Evolutionary conservation across 768 basidiomycete genomes (phyloP), one percentile per base, ranked within the genome.

Genomic region (Calocera cornea): DNA sequence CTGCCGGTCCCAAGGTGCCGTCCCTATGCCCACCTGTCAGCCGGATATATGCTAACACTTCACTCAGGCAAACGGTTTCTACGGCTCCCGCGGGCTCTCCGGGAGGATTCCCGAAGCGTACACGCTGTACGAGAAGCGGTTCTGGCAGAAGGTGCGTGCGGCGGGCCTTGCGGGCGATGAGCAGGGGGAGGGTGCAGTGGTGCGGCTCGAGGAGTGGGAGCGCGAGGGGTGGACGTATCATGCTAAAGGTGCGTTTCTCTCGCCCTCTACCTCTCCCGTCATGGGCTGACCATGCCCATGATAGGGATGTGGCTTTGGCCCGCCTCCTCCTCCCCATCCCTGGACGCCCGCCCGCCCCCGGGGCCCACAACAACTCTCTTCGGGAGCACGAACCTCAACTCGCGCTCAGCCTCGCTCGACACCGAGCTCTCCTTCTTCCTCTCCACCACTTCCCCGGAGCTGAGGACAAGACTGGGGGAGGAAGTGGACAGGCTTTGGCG

Each of bases 51-150:
- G 16, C 19, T 34, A 34, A 38, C 8, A 3, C 19, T 19, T 14
- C 33, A 19, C 36, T 17, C 67, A 97, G 93, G 93, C 97, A 24
- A 99, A 99, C 73, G 97, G 97, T 0, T 99, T 99, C 75, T 92
- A 85, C 74, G 88, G 87, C 1, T 97, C 95, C 1, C 82, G 80
- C 60, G 97, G 97, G 1, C 78, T 97, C 16, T 98, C 95, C 11
- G 88, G 91, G 14, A 84, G 92, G 67, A 94, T 99, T 72, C 97
- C 97, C 3, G 95, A 95, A 75, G 97, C 87, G 0, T 99, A 99
- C 74, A 97, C 94, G 0, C 74, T 90, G 17, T 81, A 92, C 60
- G 93, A 97, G 72, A 85, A 90, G 68, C 81, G 83, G 29, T 99
- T 99, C 74, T 89, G 73, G 73, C 65, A 69, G 14, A 64, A 71